Percentiles rank a stretch among this genome's conserved stretches.
Conservation (phyloP, 208 protist genomes). For the Sergeia podlipaevii region DNA sequence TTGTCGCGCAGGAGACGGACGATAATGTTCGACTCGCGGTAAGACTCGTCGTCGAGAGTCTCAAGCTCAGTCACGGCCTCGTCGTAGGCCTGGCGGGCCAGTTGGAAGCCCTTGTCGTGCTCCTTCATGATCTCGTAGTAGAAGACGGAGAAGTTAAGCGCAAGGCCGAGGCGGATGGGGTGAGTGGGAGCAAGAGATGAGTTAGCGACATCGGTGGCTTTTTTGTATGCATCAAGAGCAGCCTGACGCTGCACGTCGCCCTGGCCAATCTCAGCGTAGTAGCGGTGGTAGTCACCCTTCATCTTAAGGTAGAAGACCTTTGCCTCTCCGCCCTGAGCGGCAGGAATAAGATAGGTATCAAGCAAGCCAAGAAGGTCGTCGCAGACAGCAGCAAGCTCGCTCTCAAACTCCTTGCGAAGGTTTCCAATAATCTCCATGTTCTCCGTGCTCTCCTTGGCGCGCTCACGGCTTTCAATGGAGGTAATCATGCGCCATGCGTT, state of each 20-base stretch:
- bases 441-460: conserved; percentile 80
- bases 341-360: conserved; percentile 96
- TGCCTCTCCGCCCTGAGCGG: conserved; percentile 80
- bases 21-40: conserved; percentile 99
- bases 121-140: conserved; percentile 99
- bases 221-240: conserved; percentile 87
- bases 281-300: conserved; percentile 97
- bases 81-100: conserved; percentile 94
- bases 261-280: conserved; percentile 97
- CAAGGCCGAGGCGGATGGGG: conserved; percentile 99
- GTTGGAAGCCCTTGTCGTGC: conserved; percentile 92
- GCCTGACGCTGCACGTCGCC: conserved; percentile 83
- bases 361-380: conserved; percentile 96
- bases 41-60: conserved; percentile 96
- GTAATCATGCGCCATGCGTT: conserved; percentile 98
- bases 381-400: conserved; percentile 98
- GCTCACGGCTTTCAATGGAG: conserved; percentile 97
- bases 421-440: conserved; percentile 91
- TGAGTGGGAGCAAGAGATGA: conserved; percentile 93
- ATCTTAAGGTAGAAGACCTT: conserved; percentile 97
- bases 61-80: conserved; percentile 97
- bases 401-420: conserved; percentile 96
- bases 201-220: conserved; percentile 86
- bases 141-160: conserved; percentile 99
- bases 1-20: conserved; percentile 99